phyloP scores from a whole-genome alignment of 2,329 filamentous ascomycete species.

The Alternaria solani region DNA sequence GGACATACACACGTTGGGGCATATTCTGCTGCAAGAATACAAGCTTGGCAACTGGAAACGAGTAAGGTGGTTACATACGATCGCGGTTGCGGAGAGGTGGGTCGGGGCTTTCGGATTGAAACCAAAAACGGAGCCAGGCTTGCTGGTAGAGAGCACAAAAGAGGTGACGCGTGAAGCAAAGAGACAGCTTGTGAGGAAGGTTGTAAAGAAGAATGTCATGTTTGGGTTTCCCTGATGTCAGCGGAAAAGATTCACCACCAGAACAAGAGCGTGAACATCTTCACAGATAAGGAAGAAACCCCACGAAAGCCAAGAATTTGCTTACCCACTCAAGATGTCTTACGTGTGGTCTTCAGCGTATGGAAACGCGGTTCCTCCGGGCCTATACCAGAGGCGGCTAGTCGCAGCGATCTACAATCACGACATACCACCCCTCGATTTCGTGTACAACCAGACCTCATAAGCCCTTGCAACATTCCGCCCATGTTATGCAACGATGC shows the following conservation, averaged over 20 bases:
- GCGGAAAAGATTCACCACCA: neutral
- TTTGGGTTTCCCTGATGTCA: neutral
- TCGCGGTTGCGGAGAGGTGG: constrained; percentile 31
- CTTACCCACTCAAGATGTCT: neutral
- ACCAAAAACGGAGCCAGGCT: neutral
- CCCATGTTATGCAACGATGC: constrained; percentile 8
- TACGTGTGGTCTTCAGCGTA: neutral
- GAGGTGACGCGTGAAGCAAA: neutral
- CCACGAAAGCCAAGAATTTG: neutral
- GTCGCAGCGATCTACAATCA: constrained; percentile 36
- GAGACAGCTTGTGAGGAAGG: neutral
- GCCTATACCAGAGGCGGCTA: constrained; percentile 9
- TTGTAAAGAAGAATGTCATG: neutral
- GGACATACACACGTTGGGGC: constrained; percentile 27
- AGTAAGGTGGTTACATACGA: constrained; percentile 29
- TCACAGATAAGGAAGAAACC: neutral
- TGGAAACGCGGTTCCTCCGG: neutral
- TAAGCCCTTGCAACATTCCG: constrained; percentile 6
- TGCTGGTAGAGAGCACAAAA: neutral
- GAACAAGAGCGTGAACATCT: neutral
- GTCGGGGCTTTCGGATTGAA: constrained; percentile 6
- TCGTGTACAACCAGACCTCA: constrained; percentile 28
- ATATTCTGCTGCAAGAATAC: constrained; percentile 28
- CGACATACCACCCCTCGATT: constrained; percentile 48
- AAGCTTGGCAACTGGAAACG: constrained; percentile 20